These are phyloP conservation scores for Oryza glaberrima DNA, from an alignment of 176 grass and related monocot species.

Conservation along the genomic window DNA sequence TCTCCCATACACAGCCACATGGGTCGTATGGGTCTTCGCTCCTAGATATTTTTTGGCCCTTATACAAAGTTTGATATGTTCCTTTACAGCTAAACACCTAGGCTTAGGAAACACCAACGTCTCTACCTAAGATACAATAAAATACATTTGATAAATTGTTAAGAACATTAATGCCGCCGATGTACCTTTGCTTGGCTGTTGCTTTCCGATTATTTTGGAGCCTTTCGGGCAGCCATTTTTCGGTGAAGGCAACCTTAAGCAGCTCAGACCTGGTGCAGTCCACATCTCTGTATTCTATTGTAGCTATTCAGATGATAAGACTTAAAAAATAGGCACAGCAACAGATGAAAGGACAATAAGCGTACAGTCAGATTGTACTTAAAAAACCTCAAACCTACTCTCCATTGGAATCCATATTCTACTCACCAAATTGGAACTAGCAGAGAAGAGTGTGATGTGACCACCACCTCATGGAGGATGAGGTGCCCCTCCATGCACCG, in stretches of 20 bases:
- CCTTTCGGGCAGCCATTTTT: conserved; percentile 39
- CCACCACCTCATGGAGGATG: background rate
- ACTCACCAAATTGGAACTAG: background rate
- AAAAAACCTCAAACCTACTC: background rate
- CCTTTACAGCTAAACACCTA: conserved; percentile 8
- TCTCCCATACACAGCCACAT: background rate
- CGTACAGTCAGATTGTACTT: conserved; percentile 21
- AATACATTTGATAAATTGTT: conserved; percentile 17
- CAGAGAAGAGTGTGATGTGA: background rate
- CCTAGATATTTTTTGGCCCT: background rate
- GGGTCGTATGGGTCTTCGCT: background rate
- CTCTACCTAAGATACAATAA: background rate
- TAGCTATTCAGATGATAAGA: conserved; percentile 17
- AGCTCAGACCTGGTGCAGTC: conserved; percentile 43
- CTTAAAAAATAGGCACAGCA: conserved; percentile 9
- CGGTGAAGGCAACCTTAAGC: conserved; percentile 38
- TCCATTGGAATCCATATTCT: conserved; percentile 14
- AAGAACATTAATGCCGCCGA: conserved; percentile 15
- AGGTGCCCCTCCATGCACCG: background rate
- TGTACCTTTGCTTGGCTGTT: conserved; percentile 11
- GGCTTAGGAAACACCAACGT: background rate
- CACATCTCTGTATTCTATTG: conserved; percentile 18
- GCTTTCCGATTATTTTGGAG: conserved; percentile 24
- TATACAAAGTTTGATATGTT: background rate
- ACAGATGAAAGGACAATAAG: conserved; percentile 43